Evolutionary conservation across 495 filamentous ascomycete species (phyloP).

Genomic region (Massariosphaeria phaeospora): DNA sequence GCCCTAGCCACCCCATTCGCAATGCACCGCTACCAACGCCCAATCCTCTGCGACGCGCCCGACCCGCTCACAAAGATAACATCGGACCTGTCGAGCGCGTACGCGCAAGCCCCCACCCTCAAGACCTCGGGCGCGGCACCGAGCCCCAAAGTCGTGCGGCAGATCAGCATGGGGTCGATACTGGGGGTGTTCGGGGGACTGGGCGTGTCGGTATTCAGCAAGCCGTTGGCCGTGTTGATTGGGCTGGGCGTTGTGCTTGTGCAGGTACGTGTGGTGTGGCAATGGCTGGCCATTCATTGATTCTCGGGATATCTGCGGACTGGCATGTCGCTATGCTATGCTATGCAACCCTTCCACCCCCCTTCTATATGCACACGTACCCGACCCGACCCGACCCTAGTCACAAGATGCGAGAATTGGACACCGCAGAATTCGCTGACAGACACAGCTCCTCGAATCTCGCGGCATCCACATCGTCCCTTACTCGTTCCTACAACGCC

Average conservation of each 20-base stretch:
- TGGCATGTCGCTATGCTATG: neutral
- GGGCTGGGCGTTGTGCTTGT: conserved; percentile 64
- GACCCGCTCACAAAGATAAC: conserved; percentile 21
- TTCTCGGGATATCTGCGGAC: neutral
- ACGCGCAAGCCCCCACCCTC: neutral
- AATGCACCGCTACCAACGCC: neutral
- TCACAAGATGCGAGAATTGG: neutral
- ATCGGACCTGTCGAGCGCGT: conserved; percentile 1
- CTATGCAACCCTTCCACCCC: neutral
- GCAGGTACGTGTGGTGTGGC: conserved; percentile 59
- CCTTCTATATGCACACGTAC: neutral
- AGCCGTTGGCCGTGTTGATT: conserved; percentile 64
- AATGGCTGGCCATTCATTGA: too few relatives aligned
- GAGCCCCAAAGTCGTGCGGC: conserved; percentile 53
- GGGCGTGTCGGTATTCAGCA: conserved; percentile 68
- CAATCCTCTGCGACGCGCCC: conserved; percentile 17
- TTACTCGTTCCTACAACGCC: conserved; percentile 54
- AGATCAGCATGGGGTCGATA: conserved; percentile 66
- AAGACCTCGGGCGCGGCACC: conserved; percentile 24
- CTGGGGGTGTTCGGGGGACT: conserved; percentile 65
- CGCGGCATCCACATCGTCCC: conserved; percentile 71
- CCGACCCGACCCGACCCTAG: too few relatives aligned
- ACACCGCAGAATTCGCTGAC: conserved; percentile 1
- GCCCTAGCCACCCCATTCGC: conserved; percentile 12
- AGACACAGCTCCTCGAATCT: conserved; percentile 59